Evolutionary conservation across 768 basidiomycete genomes (phyloP).

Genomic region (Candolleomyces efflorescens): DNA sequence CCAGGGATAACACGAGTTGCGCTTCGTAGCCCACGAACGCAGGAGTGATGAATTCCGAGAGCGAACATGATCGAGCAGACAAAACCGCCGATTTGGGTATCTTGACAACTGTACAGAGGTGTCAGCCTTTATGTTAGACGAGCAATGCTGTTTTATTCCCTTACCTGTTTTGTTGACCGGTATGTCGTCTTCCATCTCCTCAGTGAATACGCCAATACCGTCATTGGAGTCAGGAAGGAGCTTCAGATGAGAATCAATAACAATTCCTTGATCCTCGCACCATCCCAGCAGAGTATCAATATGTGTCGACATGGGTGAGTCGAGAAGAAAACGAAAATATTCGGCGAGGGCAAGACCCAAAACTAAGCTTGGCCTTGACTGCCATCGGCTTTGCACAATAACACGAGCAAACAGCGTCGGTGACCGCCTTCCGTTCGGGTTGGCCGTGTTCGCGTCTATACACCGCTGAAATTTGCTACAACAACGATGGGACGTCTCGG

Average conservation of each 20-base stretch:
- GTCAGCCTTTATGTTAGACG: background rate
- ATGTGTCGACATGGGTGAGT: background rate
- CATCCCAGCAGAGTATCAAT: conserved; percentile 35
- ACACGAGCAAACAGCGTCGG: background rate
- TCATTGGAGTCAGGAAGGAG: conserved; percentile 25
- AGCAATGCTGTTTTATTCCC: conserved; percentile 10
- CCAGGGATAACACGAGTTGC: conserved; percentile 57
- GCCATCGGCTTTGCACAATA: background rate
- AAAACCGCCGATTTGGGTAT: conserved; percentile 63
- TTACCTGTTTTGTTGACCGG: conserved; percentile 33
- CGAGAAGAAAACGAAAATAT: background rate
- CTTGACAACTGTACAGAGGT: conserved; percentile 45
- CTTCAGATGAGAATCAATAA: conserved; percentile 42
- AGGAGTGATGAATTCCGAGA: conserved; percentile 38
- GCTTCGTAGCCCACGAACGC: conserved; percentile 54
- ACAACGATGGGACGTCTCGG: conserved; percentile 7
- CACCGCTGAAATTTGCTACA: background rate
- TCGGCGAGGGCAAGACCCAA: no score
- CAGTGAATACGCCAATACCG: conserved; percentile 34
- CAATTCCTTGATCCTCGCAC: conserved; percentile 43
- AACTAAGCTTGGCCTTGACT: background rate
- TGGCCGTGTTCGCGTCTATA: background rate
- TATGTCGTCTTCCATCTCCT: conserved; percentile 20
- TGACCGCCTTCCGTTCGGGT: background rate
- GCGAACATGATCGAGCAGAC: conserved; percentile 52